Base-by-base conservation (phyloP, 176 grass and related monocot species). In the Melocanna baccifera region DNA sequence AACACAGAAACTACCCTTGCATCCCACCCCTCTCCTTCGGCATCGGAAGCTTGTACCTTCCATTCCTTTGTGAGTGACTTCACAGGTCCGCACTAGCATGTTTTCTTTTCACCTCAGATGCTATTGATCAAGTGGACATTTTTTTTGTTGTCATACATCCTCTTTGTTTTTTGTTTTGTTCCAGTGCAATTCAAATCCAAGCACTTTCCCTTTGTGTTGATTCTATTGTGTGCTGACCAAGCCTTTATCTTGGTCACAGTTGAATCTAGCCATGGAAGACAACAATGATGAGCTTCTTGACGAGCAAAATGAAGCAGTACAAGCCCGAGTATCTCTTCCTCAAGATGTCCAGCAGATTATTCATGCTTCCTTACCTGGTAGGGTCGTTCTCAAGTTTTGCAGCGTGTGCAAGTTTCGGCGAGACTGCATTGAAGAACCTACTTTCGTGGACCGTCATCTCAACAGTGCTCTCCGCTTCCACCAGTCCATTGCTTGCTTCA, bases 401-500 rank as follows among this genome's bases (percentile, higher is more conserved):
- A 16, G 71, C 12, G 83, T 86, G 11, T 86, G 71, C 78, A 89
- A 53, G 73, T 86, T 89, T 83, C 86, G 88, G 88, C 78, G 71
- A 55, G 83, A 89, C 64, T 77, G 64, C 46, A 41, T 86, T 81
- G 45, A 71, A 71, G 83, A 71, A 53, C 77, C 71, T 76, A 71
- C 65, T 77, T 89, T 89, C 51, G 56, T 89, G 15, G 55, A 89
- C 18, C 53, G 23, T 56, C 88, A 89, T 57, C 88, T 90, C 55
- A 47, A 55, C 11, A 86, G 34, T 77, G 64, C 78, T 90, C 59
- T 81, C 20, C 46, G 55, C 83, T 56, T 63, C 25, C 45, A 77
- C 78, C 78, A 71, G 55, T 77, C 72, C 55, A 90, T 90, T 90
- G 83, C 78, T 36, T 86, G 64, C 73, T 90, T 90, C 66, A 90